A percentile compares a stretch with the other conserved stretches of the same genome.
Evolutionary conservation across 2,329 filamentous ascomycete species (phyloP).

Genomic region (Trichophyton schoenleinii): DNA sequence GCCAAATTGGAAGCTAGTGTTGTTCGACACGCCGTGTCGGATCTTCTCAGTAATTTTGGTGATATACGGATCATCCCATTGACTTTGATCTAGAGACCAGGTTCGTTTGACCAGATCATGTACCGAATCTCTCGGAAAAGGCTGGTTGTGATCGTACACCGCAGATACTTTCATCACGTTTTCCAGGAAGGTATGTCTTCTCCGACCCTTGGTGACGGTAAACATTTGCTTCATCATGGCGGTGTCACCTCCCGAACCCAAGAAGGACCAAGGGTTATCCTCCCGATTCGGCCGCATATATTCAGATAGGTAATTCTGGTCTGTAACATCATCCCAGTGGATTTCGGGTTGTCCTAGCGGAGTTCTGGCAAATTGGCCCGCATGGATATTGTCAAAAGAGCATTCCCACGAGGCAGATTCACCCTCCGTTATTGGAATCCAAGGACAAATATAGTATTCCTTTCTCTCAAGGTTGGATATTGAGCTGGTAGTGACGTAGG

Average conservation of each 20-base stretch:
- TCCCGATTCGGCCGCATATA: slow-evolving; percentile 8
- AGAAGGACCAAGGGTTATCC: slow-evolving; percentile 9
- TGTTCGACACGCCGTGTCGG: background rate
- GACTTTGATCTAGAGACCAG: slow-evolving; percentile 7
- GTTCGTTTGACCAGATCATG: slow-evolving; percentile 9
- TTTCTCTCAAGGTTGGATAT: background rate
- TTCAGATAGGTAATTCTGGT: slow-evolving; percentile 4
- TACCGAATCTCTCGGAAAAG: slow-evolving; percentile 7
- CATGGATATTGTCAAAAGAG: slow-evolving; percentile 7
- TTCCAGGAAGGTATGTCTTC: slow-evolving; percentile 9
- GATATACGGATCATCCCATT: slow-evolving; percentile 7
- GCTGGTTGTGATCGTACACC: slow-evolving; percentile 7
- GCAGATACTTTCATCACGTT: slow-evolving; percentile 7
- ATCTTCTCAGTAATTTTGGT: slow-evolving; percentile 8
- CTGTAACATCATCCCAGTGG: slow-evolving; percentile 10
- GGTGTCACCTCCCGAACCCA: slow-evolving; percentile 9
- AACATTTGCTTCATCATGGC: slow-evolving; percentile 12
- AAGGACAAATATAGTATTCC: slow-evolving; percentile 7
- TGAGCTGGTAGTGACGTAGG: slow-evolving; percentile 6
- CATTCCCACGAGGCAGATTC: slow-evolving; percentile 8
- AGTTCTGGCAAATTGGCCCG: background rate
- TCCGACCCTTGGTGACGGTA: slow-evolving; percentile 8
- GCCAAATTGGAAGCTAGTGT: slow-evolving; percentile 9
- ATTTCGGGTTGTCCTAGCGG: slow-evolving; percentile 9
- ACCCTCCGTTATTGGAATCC: slow-evolving; percentile 1